Conservation (phyloP, 345 rosid species). For the Boechera stricta region DNA sequence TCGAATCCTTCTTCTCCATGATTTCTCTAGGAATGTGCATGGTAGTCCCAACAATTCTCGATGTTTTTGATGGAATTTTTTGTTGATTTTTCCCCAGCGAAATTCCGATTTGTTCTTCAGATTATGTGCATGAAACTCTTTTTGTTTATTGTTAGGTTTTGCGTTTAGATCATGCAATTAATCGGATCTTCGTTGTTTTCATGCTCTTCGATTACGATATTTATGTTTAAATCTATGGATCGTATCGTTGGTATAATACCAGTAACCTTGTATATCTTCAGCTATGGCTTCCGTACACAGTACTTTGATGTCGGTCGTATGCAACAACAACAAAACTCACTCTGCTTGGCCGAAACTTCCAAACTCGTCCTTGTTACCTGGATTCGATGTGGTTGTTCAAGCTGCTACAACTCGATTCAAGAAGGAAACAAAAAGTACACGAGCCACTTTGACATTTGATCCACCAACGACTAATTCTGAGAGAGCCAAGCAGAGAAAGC, state of each 20-base stretch:
- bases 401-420: conserved; percentile 50
- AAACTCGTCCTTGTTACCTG: conserved; percentile 58
- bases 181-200: too few species aligned
- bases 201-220: too few species aligned
- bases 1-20: too few species aligned
- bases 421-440: conserved; percentile 56
- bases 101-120: too few species aligned
- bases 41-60: not conserved
- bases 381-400: conserved; percentile 60
- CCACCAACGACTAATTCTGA: conserved; percentile 62
- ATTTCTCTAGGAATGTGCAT: too few species aligned
- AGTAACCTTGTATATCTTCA: not conserved
- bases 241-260: not conserved
- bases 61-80: too few species aligned
- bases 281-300: conserved; percentile 78
- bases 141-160: too few species aligned
- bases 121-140: not conserved
- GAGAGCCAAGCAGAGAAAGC: conserved; percentile 63
- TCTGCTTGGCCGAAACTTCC: conserved; percentile 58
- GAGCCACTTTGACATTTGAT: conserved; percentile 84
- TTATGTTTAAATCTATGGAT: not conserved
- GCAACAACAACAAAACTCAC: conserved; percentile 66
- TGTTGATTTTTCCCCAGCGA: too few species aligned
- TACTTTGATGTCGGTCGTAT: conserved; percentile 53
- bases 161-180: too few species aligned